A percentile compares a stretch with the other conserved stretches of the same genome.
phyloP scores from a whole-genome alignment of 225 moss, liverwort and hornwort genomes.

The Pseudisothecium myosuroides region DNA sequence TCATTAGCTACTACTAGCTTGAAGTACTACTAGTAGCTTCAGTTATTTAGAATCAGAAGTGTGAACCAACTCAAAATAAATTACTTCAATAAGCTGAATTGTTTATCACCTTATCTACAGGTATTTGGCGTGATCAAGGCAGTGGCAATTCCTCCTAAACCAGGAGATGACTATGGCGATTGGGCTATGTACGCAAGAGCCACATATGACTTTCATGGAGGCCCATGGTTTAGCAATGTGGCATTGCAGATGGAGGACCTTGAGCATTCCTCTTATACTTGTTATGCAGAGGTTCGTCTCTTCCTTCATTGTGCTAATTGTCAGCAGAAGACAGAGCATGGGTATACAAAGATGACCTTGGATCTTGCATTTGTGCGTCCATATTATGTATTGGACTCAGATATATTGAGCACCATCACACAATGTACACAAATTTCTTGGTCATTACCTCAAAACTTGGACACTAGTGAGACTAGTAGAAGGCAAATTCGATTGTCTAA shows the following conservation, averaged over 20 bases:
- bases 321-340: not conserved
- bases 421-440: not conserved
- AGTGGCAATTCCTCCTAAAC: not conserved
- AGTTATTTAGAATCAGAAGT: no score
- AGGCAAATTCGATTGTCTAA: not conserved
- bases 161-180: not conserved
- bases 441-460: not conserved
- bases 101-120: no score
- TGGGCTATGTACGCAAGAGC: not conserved
- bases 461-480: not conserved
- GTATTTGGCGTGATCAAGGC: not conserved
- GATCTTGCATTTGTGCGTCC: not conserved
- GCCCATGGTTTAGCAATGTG: not conserved
- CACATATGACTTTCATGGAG: not conserved
- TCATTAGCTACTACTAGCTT: no score
- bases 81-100: no score
- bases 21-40: no score
- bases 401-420: not conserved
- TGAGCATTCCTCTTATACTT: not conserved
- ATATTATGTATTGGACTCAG: not conserved
- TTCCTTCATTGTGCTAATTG: not conserved
- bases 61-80: no score
- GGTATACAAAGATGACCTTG: not conserved
- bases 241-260: not conserved
- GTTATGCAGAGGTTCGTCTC: not conserved